A percentile compares a stretch with the other conserved stretches of the same genome.
phyloP scores from a whole-genome alignment of 768 basidiomycete genomes.

The Rhodotorula taiwanensis region DNA sequence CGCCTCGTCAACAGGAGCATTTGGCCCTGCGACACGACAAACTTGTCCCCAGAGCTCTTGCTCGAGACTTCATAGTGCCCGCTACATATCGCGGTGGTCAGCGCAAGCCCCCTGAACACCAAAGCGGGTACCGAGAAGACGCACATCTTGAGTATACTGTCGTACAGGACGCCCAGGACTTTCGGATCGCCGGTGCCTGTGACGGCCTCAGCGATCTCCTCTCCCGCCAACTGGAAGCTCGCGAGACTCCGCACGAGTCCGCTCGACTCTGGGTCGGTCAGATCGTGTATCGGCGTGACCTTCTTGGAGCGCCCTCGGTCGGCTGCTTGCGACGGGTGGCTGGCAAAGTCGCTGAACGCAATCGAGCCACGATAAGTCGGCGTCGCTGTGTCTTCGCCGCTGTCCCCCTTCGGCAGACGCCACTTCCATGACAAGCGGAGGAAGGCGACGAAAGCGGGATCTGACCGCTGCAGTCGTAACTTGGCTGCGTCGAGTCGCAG shows the following conservation, averaged over 20 bases:
- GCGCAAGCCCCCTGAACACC: too few species aligned
- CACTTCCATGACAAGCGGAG: slow-evolving; percentile 28
- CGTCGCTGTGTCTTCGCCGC: not conserved
- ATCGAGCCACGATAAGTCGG: too few species aligned
- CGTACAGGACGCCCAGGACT: slow-evolving; percentile 23
- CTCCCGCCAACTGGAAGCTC: slow-evolving; percentile 28
- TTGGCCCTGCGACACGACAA: slow-evolving; percentile 33
- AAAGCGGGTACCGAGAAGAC: too few species aligned
- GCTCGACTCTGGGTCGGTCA: slow-evolving; percentile 6
- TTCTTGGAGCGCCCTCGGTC: too few species aligned
- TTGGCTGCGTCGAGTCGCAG: slow-evolving; percentile 24
- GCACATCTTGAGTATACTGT: slow-evolving; percentile 33
- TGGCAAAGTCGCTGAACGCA: too few species aligned
- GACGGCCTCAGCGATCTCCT: slow-evolving; percentile 21
- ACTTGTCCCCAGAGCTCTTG: slow-evolving; percentile 24
- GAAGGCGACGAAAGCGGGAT: slow-evolving; percentile 32
- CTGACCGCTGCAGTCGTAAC: slow-evolving; percentile 22
- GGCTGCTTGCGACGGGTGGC: too few species aligned
- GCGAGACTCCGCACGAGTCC: slow-evolving; percentile 6
- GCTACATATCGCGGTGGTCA: not conserved
- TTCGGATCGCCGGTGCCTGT: slow-evolving; percentile 5
- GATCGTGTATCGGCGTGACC: too few species aligned
- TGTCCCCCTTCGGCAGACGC: not conserved
- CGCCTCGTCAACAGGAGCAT: slow-evolving; percentile 33
- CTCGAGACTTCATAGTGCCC: slow-evolving; percentile 32